Base-by-base conservation (phyloP, 73 alveolate genomes). In the Paramecium biaurelia region DNA sequence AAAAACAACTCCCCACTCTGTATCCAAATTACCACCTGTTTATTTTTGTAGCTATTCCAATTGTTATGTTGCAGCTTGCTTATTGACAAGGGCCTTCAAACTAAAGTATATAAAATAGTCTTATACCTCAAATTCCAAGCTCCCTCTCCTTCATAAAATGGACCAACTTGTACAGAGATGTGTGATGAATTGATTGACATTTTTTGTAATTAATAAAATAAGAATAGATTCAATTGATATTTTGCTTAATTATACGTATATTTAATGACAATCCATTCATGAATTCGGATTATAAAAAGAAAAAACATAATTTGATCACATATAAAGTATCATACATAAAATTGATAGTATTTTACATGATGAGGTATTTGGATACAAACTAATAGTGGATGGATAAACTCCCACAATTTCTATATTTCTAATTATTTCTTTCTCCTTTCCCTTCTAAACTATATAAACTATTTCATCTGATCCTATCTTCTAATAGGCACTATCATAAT, bases 161-260 rank as follows among this genome's bases (percentile, higher is more conserved):
- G 90, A 43, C 90, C 90, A 11, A 79, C 90, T 79, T 21, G 21
- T 10, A 79, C 72, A 7, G 76, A 42, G 12, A 79, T 26, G 15
- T 79, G 90, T 79, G 90, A 79, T 43, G 57, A 21, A 41, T 74
- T 28, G 45, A 28, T 74, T 10, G 84, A 10, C 84, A 63, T 63
- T 23, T 23, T n/a, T 4, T 53, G 32, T 53, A 53, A 53, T 53
- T 53, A 53, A 53, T n/a, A 53, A 53, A 53, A 53, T 53, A 32
- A 53, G 14, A 45, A 11, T 45, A 45, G 58, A 45, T 45, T 45
- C 58, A 45, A 11, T 45, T 45, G 18, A 11, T 11, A 12, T 45
- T 45, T 45, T 41, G 53, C 53, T 41, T 45, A 45, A 11, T 45
- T 11, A 21, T 53, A 53, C 30, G 4, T 53, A 53, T 53, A 15